A percentile compares a stretch with the other conserved stretches of the same genome.
phyloP scores from a whole-genome alignment of 2,329 filamentous ascomycete species.

The Macrophomina phaseolina region DNA sequence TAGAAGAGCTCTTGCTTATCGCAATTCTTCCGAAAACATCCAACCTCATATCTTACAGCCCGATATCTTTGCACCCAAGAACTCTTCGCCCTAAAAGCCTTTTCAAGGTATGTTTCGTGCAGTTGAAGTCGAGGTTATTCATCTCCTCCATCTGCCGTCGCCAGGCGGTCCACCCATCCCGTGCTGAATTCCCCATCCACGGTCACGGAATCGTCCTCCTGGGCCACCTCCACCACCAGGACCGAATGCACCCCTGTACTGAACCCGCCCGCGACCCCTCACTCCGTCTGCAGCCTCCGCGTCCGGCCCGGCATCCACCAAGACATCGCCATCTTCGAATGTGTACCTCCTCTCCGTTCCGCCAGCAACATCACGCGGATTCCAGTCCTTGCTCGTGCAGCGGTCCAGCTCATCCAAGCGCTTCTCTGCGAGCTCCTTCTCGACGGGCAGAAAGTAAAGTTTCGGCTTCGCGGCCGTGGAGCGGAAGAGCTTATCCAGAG shows the following conservation, averaged over 20 bases:
- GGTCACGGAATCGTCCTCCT: slow-evolving; percentile 27
- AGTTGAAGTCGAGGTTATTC: neutral
- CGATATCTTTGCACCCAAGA: neutral
- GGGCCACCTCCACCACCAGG: slow-evolving; percentile 30
- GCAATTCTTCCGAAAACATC: neutral
- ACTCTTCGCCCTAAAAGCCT: neutral
- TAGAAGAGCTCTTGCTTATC: neutral
- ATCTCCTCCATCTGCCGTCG: slow-evolving; percentile 17
- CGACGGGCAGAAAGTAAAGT: slow-evolving; percentile 70
- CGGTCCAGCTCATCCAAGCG: slow-evolving; percentile 67
- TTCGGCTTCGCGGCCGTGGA: slow-evolving; percentile 67
- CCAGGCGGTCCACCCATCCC: slow-evolving; percentile 19
- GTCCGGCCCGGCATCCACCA: slow-evolving; percentile 50
- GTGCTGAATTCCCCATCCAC: slow-evolving; percentile 24
- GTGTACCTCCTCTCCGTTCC: slow-evolving; percentile 43
- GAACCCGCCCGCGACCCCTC: slow-evolving; percentile 32
- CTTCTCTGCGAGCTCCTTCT: slow-evolving; percentile 66
- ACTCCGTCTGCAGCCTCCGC: slow-evolving; percentile 33
- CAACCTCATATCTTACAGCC: neutral
- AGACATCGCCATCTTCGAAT: slow-evolving; percentile 51
- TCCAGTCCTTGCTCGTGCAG: slow-evolving; percentile 51
- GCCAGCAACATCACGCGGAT: slow-evolving; percentile 13
- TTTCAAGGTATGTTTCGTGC: neutral
- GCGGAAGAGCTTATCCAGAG: slow-evolving; percentile 65
- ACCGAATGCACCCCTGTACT: slow-evolving; percentile 28